Evolutionary conservation across 2,329 filamentous ascomycete genomes (phyloP), one percentile per base, ranked within the genome.

Genomic region (Botrytis hyacinthi): DNA sequence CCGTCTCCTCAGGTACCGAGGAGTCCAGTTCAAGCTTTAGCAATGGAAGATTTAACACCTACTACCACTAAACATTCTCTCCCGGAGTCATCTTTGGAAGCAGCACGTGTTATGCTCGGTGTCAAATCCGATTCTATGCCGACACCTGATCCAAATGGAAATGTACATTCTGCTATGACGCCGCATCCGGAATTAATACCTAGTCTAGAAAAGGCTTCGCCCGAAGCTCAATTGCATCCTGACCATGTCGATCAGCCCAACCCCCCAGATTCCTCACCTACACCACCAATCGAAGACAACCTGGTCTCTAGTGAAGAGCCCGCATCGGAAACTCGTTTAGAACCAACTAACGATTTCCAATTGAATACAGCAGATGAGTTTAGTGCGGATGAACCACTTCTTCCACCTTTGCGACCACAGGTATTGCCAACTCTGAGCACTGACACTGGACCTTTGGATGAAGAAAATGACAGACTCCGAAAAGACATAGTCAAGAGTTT

Each of bases 401-500:
- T 37, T 14, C 71, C 76, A 29, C 67, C 74, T 37, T 32, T 29
- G 16, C 65, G 60, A 70, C 74, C 76, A 44, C 70, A 77, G 35
- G 54, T 75, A 18, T 29, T 76, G 22, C 76, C 78, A 40, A 74
- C 73, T 3, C 42, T 78, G 29, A 78, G 75, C 48, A 78, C 73
- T 26, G 77, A 80, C 37, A 70, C 72, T 51, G 40, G 44, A 37
- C 62, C 74, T 32, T 61, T 79, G 60, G 77, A 80, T 74, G 88
- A 91, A 76, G 92, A 94, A 78, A 94, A 88, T 78, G 92, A 95
- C 76, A 85, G 88, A 73, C 81, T 95, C 65, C 87, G 90, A 42
- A 91, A 93, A 74, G 93, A 95, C 78, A 95, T 95, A 72, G 89
- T 93, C 71, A 89, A 88, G 73, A 92, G 89, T 60, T 84, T 95